Base-by-base conservation (phyloP, 345 rosid genomes). In the Turnera subulata region DNA sequence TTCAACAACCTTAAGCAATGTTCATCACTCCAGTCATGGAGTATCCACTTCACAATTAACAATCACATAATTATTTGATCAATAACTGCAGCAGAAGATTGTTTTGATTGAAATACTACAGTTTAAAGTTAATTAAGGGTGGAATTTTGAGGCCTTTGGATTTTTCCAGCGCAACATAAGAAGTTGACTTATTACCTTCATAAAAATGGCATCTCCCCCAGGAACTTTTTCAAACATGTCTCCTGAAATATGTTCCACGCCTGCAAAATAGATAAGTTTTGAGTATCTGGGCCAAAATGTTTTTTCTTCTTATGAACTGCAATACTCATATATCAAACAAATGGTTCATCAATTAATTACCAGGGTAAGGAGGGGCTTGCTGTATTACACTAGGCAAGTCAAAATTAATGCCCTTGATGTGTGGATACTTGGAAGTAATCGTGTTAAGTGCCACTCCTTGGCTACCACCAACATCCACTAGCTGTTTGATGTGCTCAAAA, bases 1-100 rank as follows among this genome's bases (percentile, higher is more conserved):
- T 63, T 73, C 53, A 73, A 37, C 46, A 67, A 2, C 58, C 9
- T 55, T n/a, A n/a, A n/a, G n/a, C n/a, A n/a, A n/a, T n/a, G n/a
- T n/a, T n/a, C n/a, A n/a, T n/a, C n/a, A n/a, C n/a, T n/a, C n/a
- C n/a, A n/a, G n/a, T n/a, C n/a, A n/a, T n/a, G n/a, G n/a, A n/a
- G n/a, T n/a, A n/a, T n/a, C n/a, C n/a, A n/a, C n/a, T n/a, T n/a
- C n/a, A n/a, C n/a, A n/a, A n/a, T n/a, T n/a, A n/a, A n/a, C n/a
- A n/a, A n/a, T n/a, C n/a, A n/a, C n/a, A n/a, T n/a, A n/a, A n/a
- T n/a, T n/a, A n/a, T n/a, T n/a, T n/a, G n/a, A n/a, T n/a, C n/a
- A n/a, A n/a, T n/a, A n/a, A n/a, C n/a, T n/a, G n/a, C n/a, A n/a
- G n/a, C n/a, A n/a, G n/a, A n/a, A n/a, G n/a, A n/a, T n/a, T n/a